Conservation (phyloP, 345 rosid species). For the Moricandia arvensis region DNA sequence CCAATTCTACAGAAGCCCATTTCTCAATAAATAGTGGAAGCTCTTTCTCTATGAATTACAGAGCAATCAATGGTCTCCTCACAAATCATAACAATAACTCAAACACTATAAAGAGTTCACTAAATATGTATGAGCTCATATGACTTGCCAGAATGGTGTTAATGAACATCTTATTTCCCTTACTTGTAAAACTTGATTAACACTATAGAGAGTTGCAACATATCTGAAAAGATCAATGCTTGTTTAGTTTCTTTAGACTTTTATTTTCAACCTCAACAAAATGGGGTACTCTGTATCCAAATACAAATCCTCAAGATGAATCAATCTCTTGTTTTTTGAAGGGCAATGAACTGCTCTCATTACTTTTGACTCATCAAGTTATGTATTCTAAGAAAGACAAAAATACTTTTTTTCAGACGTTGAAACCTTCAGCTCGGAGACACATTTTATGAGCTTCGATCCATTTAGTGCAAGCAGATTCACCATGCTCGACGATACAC, state of each 20-base stretch:
- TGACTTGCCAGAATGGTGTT: no score
- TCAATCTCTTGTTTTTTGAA: conserved; percentile 14
- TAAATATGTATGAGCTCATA: no score
- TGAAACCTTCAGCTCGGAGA: conserved; percentile 92
- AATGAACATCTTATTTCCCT: no score
- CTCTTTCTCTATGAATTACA: background rate
- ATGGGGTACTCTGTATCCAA: conserved; percentile 19
- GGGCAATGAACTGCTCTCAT: conserved; percentile 17
- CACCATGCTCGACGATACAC: conserved; percentile 84
- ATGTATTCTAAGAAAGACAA: background rate
- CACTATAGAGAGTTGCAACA: no score
- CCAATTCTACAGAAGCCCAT: background rate
- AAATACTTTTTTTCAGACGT: conserved; percentile 50
- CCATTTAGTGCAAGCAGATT: conserved; percentile 88
- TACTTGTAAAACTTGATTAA: no score
- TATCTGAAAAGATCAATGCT: background rate
- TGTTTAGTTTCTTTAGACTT: background rate
- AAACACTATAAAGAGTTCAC: no score
- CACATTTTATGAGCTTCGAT: conserved; percentile 87
- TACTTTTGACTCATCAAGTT: background rate
- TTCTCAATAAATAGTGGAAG: background rate
- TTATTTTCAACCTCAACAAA: conserved; percentile 16
- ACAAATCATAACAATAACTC: no score
- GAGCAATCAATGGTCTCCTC: background rate
- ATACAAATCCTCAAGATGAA: conserved; percentile 9